A percentile compares a stretch with the other conserved stretches of the same genome.
These are phyloP conservation scores for Saitozyma sp. DNA, from an alignment of 768 basidiomycete genomes.

Conservation along the genomic window DNA sequence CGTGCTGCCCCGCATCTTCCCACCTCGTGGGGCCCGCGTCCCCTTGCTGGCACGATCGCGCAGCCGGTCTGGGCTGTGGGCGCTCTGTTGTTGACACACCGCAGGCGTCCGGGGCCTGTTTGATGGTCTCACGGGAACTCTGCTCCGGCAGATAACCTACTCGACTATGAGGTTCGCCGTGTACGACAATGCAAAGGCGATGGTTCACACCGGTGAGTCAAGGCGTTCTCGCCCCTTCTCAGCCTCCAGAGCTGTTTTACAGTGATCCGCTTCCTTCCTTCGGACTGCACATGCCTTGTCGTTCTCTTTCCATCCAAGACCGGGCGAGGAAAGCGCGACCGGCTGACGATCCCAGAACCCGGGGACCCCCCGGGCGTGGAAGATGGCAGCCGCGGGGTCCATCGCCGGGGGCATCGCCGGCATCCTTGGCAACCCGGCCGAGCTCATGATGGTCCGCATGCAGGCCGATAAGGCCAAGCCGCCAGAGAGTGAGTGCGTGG, in stretches of 20 bases:
- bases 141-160: conserved; percentile 90
- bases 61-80: no score
- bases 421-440: conserved; percentile 77
- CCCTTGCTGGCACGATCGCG: no score
- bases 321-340: no score
- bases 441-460: conserved; percentile 64
- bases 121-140: conserved; percentile 84
- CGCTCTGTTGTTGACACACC: no score
- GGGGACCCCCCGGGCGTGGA: conserved; percentile 67
- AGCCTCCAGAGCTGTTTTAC: no score
- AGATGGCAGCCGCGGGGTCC: conserved; percentile 74
- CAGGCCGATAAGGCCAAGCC: conserved; percentile 90
- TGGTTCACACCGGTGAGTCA: conserved; percentile 64
- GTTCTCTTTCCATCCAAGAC: no score
- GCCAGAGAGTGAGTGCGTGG: conserved; percentile 58
- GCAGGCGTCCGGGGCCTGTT: conserved; percentile 64
- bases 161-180: conserved; percentile 88
- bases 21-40: no score
- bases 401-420: conserved; percentile 90
- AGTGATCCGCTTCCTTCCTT: no score
- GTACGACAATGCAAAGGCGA: conserved; percentile 85
- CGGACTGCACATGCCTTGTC: no score
- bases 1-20: no score
- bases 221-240: no score
- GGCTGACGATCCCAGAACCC: conserved; percentile 33